phyloP scores from a whole-genome alignment of 768 basidiomycete species.

The Hygrocybe coccinea region DNA sequence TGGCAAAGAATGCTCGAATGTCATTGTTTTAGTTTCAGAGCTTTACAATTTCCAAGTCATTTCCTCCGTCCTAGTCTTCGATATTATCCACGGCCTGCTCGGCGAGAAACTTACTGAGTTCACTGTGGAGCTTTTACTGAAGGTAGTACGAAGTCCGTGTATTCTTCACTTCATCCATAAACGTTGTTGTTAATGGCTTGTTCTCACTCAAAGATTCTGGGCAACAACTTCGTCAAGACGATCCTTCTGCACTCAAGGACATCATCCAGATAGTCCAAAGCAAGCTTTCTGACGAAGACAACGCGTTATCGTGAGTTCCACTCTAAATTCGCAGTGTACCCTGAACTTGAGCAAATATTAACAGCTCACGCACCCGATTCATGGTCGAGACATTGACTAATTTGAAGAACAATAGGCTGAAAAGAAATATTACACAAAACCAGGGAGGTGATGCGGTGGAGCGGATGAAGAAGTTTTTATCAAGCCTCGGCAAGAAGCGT shows the following conservation, averaged over 20 bases:
- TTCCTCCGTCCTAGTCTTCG: constrained; percentile 84
- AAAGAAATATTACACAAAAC: constrained; percentile 56
- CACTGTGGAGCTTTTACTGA: constrained; percentile 81
- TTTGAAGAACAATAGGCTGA: constrained; percentile 87
- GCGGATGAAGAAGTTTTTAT: constrained; percentile 84
- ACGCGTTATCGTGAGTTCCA: constrained; percentile 44
- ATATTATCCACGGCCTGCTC: constrained; percentile 76
- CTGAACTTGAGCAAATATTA: constrained; percentile 5
- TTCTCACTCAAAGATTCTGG: constrained; percentile 68
- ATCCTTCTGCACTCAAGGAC: constrained; percentile 87
- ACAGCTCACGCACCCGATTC: constrained; percentile 84
- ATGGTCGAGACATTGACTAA: constrained; percentile 93
- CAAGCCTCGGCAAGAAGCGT: constrained; percentile 68
- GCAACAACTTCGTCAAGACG: constrained; percentile 83
- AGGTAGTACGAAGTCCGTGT: constrained; percentile 70
- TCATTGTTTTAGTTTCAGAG: constrained; percentile 83
- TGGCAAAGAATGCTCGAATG: constrained; percentile 87
- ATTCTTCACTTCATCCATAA: neutral
- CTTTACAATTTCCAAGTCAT: constrained; percentile 96
- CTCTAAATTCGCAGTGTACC: neutral
- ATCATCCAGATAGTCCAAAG: constrained; percentile 79
- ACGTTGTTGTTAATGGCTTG: neutral
- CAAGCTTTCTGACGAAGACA: constrained; percentile 53
- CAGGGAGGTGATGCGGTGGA: constrained; percentile 74
- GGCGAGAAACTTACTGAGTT: constrained; percentile 64